Conservation (phyloP, 2,329 filamentous ascomycete species). For the Aspergillus sp. region DNA sequence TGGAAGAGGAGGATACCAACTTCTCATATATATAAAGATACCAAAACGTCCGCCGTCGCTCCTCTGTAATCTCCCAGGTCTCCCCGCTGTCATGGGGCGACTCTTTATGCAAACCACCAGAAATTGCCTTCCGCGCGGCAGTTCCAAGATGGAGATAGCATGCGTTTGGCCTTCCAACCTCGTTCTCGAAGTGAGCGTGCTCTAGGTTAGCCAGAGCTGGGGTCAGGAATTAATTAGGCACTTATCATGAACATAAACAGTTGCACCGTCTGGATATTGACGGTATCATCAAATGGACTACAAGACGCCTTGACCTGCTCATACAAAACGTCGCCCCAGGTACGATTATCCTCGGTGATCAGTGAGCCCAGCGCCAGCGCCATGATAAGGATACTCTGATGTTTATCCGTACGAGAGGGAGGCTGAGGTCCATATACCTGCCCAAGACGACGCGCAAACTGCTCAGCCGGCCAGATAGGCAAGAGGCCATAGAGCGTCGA, state of each 20-base stretch:
- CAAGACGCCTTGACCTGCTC: slow-evolving; percentile 45
- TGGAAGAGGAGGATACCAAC: slow-evolving; percentile 24
- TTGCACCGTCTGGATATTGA: slow-evolving; percentile 47
- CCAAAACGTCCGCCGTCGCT: slow-evolving; percentile 42
- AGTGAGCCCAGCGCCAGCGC: slow-evolving; percentile 40
- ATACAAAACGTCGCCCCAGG: slow-evolving; percentile 44
- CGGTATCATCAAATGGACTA: slow-evolving; percentile 41
- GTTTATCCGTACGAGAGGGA: slow-evolving; percentile 34
- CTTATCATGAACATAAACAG: slow-evolving; percentile 49
- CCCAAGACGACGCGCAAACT: slow-evolving; percentile 37
- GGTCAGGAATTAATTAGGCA: slow-evolving; percentile 2
- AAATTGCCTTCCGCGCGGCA: slow-evolving; percentile 45
- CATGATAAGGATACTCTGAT: slow-evolving; percentile 41
- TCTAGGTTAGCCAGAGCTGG: slow-evolving; percentile 9
- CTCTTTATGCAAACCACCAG: slow-evolving; percentile 47
- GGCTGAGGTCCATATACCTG: slow-evolving; percentile 34
- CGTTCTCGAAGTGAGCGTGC: slow-evolving; percentile 47
- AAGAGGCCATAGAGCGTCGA: slow-evolving; percentile 42
- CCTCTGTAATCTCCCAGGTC: slow-evolving; percentile 33
- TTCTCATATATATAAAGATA: slow-evolving; percentile 47
- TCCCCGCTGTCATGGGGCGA: slow-evolving; percentile 33
- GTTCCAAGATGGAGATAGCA: slow-evolving; percentile 43
- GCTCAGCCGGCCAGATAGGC: slow-evolving; percentile 37
- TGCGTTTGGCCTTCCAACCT: slow-evolving; percentile 47
- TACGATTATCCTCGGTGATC: slow-evolving; percentile 41